These are phyloP conservation scores for Ustilago bromivora DNA, from an alignment of 1,284 basidiomycete species.

Conservation along the genomic window DNA sequence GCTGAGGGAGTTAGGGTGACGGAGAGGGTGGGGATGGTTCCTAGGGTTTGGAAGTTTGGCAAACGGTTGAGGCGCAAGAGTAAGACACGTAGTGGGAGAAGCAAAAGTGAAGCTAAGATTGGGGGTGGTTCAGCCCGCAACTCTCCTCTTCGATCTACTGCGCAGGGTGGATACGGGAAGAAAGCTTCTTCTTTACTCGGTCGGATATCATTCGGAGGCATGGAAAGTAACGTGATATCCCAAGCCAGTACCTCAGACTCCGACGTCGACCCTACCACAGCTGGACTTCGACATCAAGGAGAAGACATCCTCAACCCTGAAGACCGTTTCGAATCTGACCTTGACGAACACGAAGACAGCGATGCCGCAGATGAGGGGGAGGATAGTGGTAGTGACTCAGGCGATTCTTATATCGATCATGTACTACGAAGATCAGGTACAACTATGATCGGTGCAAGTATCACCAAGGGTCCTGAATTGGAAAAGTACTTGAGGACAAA, in stretches of 20 bases:
- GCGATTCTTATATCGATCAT: conserved; percentile 63
- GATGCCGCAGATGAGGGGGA: conserved; percentile 27
- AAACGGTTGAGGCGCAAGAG: conserved; percentile 25
- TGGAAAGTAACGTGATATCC: conserved; percentile 44
- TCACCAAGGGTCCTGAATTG: conserved; percentile 85
- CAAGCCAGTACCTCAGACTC: conserved; percentile 31
- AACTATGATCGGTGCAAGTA: conserved; percentile 85
- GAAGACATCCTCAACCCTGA: conserved; percentile 29
- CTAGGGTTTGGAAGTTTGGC: conserved; percentile 81
- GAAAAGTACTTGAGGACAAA: conserved; percentile 97
- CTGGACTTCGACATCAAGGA: conserved; percentile 28
- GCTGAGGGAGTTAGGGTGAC: conserved; percentile 83
- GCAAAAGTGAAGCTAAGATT: conserved; percentile 3
- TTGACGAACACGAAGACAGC: conserved; percentile 3
- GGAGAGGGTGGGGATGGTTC: conserved; percentile 94
- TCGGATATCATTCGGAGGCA: conserved; percentile 19
- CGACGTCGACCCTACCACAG: conserved; percentile 22
- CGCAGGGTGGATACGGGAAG: not conserved
- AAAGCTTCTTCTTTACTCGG: conserved; percentile 26
- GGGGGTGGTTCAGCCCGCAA: not conserved
- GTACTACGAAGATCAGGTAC: conserved; percentile 76
- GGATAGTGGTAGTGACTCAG: conserved; percentile 45
- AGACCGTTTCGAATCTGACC: conserved; percentile 22
- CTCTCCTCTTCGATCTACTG: not conserved
- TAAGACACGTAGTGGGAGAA: conserved; percentile 11